A percentile compares a stretch with the other conserved stretches of the same genome.
Conservation (phyloP, 73 alveolate genomes). For the Paramecium biaurelia region DNA sequence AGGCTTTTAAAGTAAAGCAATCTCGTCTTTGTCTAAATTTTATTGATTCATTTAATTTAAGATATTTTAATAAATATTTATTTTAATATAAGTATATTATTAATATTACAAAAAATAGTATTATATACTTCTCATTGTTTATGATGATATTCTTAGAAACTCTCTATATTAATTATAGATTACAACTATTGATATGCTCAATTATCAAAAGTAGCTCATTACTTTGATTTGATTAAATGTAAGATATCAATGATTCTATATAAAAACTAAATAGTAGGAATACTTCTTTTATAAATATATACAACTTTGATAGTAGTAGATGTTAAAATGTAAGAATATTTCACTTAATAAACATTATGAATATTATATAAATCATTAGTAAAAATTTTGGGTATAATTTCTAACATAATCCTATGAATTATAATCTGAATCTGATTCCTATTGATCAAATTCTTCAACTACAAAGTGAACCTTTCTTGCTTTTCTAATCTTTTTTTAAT, state of each 20-base stretch:
- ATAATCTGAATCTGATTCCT: constrained; percentile 45
- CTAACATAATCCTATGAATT: constrained; percentile 36
- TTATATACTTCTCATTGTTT: too few species aligned
- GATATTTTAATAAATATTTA: not conserved
- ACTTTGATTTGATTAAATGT: not conserved
- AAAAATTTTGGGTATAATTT: constrained; percentile 16
- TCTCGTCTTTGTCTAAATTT: not conserved
- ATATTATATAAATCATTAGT: constrained; percentile 18
- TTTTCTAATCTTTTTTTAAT: constrained; percentile 14
- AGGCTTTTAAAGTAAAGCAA: not conserved
- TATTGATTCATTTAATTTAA: not conserved
- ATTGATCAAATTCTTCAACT: constrained; percentile 24
- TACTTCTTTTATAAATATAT: too few species aligned
- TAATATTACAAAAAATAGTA: not conserved
- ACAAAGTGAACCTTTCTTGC: constrained; percentile 52
- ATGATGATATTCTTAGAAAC: too few species aligned
- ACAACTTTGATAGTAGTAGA: too few species aligned
- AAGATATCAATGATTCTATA: not conserved
- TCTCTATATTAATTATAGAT: too few species aligned
- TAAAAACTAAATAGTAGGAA: not conserved
- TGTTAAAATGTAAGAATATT: not conserved
- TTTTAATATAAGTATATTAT: not conserved
- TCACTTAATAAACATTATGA: not conserved
- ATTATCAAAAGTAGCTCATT: not conserved
- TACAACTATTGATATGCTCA: too few species aligned